Base-by-base conservation (phyloP, 2,329 filamentous ascomycete genomes). In the Aspergillus sergii region DNA sequence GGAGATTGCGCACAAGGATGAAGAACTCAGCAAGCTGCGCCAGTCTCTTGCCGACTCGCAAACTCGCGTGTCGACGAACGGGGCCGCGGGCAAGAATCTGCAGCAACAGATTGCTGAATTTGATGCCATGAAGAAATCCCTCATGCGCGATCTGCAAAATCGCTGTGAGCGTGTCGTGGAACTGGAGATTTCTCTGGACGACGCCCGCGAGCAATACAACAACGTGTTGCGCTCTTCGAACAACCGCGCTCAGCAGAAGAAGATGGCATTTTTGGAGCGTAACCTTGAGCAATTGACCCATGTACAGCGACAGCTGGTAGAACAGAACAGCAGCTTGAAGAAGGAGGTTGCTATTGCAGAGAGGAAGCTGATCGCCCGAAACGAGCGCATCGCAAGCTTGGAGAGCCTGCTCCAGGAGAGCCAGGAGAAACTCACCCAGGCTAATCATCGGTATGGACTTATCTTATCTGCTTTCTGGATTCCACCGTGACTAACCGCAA, bases 331-430 rank as follows among this genome's bases (percentile, higher is more conserved):
- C 71, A 91, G 90, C 66, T 85, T 99, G 73, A 99, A 99, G 89
- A 98, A 99, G 85, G 95, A 99, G 81, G 95, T 99, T 60, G 95
- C 95, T 60, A 99, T 99, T 76, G 95, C 95, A 0, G 95, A 99
- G 84, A 89, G 95, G 72, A 99, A 99, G 81, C 85, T 99, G 66
- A 96, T 96, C 78, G 95, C 95, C 28, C 86, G 95, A 71, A 98
- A 98, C 76, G 95, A 99, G 84, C 91, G 95, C 62, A 99, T 99
- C 76, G 90, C 96, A 79, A 96, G 92, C 77, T 84, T 99, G 53
- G 95, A 99, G 82, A 90, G 87, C 74, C 83, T 99, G 74, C 85
- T 99, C 72, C 93, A 97, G 78, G 95, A 99, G 79, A 96, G 93
- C 75, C 95, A 99, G 82, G 95, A 99, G 84, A 99, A 99, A 83